Base-by-base conservation (phyloP, 257 asterid genomes). In the Nicotiana tabacum region DNA sequence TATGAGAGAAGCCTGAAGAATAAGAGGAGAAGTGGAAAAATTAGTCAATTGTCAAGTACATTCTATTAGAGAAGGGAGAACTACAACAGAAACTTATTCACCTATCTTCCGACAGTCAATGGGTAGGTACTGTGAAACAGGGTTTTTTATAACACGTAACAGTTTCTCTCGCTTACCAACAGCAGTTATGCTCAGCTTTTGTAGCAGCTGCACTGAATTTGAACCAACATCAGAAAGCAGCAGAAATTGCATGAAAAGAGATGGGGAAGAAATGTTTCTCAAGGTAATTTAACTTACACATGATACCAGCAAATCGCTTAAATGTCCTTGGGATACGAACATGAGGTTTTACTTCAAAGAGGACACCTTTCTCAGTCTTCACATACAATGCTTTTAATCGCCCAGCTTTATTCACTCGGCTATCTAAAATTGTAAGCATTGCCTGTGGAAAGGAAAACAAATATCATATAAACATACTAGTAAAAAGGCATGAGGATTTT, bases 261-360 rank as follows among this genome's bases (percentile, higher is more conserved):
- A 18, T 18, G 48, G 29, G 27, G 55, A 24, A 68, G 77, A 48
- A 82, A 18, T 2, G 16, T 6, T 46, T 13, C 7, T 21, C 61
- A 46, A 46, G 21, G 37, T 12, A 53, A 67, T 39, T 67, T 17
- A 37, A 89, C 98, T 90, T 87, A 96, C 94, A 92, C 90, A 96
- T 94, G 85, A 94, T 89, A 53, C 99, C 99, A 81, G 91, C 53
- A 68, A 90, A 96, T 27, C 98, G 88, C 80, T 90, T 91, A 82
- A 90, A 93, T 16, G 97, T 94, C 87, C 99, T 86, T 2, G 99
- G 98, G 89, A 96, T 92, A 56, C 98, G 93, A 69, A 91, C 92
- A 84, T 93, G 91, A 80, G 98, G 98, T 79, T 92, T 93, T 83
- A 96, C 92, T 64, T 94, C 92, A 46, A 96, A 85, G 79, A 93